Evolutionary conservation across 306 rosid genomes (phyloP).

Genomic region (Castanea sativa): DNA sequence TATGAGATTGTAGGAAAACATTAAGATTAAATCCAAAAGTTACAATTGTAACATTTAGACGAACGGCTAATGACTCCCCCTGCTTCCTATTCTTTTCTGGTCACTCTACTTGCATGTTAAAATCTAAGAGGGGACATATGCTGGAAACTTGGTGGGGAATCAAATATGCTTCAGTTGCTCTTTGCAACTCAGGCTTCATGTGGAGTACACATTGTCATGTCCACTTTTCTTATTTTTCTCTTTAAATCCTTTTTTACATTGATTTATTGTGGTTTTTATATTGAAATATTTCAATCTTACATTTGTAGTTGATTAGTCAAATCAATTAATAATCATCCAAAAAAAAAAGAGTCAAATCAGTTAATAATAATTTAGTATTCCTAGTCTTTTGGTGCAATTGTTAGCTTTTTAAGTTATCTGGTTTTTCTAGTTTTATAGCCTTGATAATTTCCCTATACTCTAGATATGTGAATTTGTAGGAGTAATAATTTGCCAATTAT

Average conservation of each 20-base stretch:
- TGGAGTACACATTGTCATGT: neutral
- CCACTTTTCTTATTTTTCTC: neutral
- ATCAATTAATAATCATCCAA: neutral
- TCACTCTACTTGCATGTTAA: neutral
- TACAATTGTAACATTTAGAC: neutral
- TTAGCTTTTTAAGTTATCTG: neutral
- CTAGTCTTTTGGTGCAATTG: neutral
- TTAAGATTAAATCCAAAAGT: neutral
- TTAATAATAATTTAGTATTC: neutral
- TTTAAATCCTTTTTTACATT: neutral
- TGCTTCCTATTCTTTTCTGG: neutral
- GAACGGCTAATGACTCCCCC: neutral
- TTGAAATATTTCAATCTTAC: neutral
- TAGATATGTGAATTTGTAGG: slow-evolving; percentile 6
- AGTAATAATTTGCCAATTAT: slow-evolving; percentile 22
- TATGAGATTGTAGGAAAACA: neutral
- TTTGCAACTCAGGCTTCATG: neutral
- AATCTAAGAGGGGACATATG: neutral
- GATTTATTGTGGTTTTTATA: neutral
- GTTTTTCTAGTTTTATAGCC: neutral
- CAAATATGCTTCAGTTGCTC: neutral
- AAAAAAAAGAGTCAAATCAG: neutral
- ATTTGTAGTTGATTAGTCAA: neutral
- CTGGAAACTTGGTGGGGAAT: neutral
- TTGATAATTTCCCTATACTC: neutral